Evolutionary conservation across 2,329 filamentous ascomycete species (phyloP), one percentile per base, ranked within the genome.

Genomic region (Pestalotiopsis sp.): DNA sequence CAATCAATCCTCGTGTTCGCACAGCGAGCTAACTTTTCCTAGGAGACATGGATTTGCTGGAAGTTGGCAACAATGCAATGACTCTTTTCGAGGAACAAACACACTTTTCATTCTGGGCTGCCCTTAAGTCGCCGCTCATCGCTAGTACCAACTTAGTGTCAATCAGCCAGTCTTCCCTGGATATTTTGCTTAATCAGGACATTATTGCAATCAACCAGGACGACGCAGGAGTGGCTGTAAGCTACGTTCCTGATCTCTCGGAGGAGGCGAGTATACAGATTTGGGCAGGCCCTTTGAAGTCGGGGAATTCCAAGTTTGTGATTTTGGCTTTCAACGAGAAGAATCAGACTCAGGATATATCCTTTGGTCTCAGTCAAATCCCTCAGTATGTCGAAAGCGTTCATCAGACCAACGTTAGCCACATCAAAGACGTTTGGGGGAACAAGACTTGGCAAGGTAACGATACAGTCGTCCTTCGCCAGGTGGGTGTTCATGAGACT

Each of bases 41-140:
- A 69, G 68, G 57, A 9, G 74, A 82, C 61, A 80, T 82, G 77
- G 81, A 83, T 63, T 81, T 82, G 80, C 72, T 83, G 14, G 79
- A 81, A 67, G 73, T 83, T 22, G 81, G 81, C 1, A 78, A 77
- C 13, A 74, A 76, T n/a, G 75, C 72, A 7, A 78, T 82, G 77
- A 73, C 74, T 67, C 69, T 77, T 58, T 69, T 79, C 30, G 77
- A 83, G 71, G 78, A 82, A 71, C 77, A 78, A 65, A 80, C 81
- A 24, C 82, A 84, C 69, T 82, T 83, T 61, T 75, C 81, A 24
- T 80, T 83, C 71, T 84, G 81, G 81, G 79, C 81, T 0, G 81
- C 82, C 62, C 78, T 83, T 60, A 83, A 83, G 70, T 81, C 80
- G 0, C 81, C 82, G 13, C 74, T 84, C 3, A 80, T 83, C 38